phyloP scores from a whole-genome alignment of 2,329 filamentous ascomycete genomes.

The Cercospora zeina region DNA sequence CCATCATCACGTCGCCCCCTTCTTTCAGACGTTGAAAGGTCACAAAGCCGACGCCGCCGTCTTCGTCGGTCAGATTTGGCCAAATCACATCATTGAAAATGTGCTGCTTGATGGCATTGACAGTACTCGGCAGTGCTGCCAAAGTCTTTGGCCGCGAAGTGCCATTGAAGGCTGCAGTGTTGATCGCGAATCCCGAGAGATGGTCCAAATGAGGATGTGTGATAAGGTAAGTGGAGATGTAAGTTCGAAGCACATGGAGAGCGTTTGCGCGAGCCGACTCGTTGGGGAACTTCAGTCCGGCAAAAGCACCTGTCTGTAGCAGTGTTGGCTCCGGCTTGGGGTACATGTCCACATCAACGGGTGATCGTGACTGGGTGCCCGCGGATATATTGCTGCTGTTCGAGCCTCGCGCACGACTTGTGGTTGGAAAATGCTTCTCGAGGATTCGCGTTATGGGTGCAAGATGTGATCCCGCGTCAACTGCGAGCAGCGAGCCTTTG shows the following conservation, averaged over 20 bases:
- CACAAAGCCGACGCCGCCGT: slow-evolving; percentile 87
- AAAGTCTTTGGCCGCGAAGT: slow-evolving; percentile 77
- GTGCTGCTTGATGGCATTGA: slow-evolving; percentile 86
- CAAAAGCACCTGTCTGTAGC: slow-evolving; percentile 68
- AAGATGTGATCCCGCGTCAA: slow-evolving; percentile 90
- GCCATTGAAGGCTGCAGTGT: slow-evolving; percentile 82
- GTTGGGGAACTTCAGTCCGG: slow-evolving; percentile 70
- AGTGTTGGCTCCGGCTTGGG: slow-evolving; percentile 51
- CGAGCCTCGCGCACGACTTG: slow-evolving; percentile 33
- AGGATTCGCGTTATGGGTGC: slow-evolving; percentile 81
- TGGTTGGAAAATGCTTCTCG: slow-evolving; percentile 55
- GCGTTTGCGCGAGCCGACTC: slow-evolving; percentile 73
- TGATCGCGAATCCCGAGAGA: slow-evolving; percentile 86
- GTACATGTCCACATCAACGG: slow-evolving; percentile 24
- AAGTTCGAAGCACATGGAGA: slow-evolving; percentile 71
- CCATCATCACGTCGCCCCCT: slow-evolving; percentile 80
- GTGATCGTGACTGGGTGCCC: slow-evolving; percentile 20
- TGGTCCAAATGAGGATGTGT: slow-evolving; percentile 98
- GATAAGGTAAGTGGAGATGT: slow-evolving; percentile 86
- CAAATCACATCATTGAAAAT: slow-evolving; percentile 98
- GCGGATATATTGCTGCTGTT: slow-evolving; percentile 25
- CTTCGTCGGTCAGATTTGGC: slow-evolving; percentile 96
- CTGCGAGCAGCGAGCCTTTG: slow-evolving; percentile 80
- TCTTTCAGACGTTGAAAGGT: slow-evolving; percentile 87
- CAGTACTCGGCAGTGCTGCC: slow-evolving; percentile 83